Conservation (phyloP, 345 rosid genomes). For the Rhizophora apiculata region DNA sequence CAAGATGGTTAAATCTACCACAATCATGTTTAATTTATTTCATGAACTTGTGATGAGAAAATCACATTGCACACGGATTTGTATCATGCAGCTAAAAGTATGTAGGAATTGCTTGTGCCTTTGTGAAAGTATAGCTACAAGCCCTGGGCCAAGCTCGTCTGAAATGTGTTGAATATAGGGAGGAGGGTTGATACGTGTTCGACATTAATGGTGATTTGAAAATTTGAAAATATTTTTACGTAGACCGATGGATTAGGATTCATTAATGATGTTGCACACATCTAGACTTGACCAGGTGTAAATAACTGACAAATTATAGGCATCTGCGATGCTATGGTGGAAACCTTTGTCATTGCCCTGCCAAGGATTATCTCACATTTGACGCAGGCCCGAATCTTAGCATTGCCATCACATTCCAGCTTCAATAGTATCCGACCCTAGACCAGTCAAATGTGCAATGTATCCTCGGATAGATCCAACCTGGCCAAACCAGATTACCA, state of each 20-base stretch:
- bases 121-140: slow-evolving; percentile 79
- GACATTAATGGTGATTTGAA: slow-evolving; percentile 3
- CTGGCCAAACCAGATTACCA: slow-evolving; percentile 71
- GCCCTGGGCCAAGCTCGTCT: slow-evolving; percentile 86
- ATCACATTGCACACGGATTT: neutral
- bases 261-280: neutral
- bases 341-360: slow-evolving; percentile 49
- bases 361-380: slow-evolving; percentile 76
- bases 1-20: too few species aligned
- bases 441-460: slow-evolving; percentile 65
- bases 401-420: slow-evolving; percentile 69
- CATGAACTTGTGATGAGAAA: too few species aligned
- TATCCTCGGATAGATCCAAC: slow-evolving; percentile 87
- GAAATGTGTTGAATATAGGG: slow-evolving; percentile 60
- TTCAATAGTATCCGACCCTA: slow-evolving; percentile 64
- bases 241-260: too few species aligned
- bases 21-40: too few species aligned
- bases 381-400: slow-evolving; percentile 83
- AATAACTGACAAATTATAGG: slow-evolving; percentile 82
- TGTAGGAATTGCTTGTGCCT: slow-evolving; percentile 41
- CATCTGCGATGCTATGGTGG: slow-evolving; percentile 82
- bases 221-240: too few species aligned
- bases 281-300: slow-evolving; percentile 60
- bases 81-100: slow-evolving; percentile 76
- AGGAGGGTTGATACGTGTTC: slow-evolving; percentile 63